Evolutionary conservation across 1,139 yeast genomes (phyloP).

Genomic region (Pichia sp.): DNA sequence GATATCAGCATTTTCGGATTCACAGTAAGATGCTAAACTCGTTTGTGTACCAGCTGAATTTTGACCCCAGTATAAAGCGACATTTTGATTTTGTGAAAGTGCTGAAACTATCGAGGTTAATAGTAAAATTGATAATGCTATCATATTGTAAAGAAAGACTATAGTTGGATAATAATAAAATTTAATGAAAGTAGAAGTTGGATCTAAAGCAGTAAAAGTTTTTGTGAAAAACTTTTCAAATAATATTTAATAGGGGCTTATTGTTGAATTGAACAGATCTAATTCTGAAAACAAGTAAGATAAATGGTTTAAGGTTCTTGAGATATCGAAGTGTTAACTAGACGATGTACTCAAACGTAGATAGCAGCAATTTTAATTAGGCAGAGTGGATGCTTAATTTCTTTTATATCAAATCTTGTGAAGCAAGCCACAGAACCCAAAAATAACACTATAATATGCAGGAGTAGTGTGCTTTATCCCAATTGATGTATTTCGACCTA

Average conservation of each 20-base stretch:
- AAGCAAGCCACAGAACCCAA: background rate
- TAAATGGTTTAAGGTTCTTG: no score
- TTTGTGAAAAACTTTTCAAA: background rate
- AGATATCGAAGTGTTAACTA: no score
- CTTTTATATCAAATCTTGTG: background rate
- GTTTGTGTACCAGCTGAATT: constrained; percentile 71
- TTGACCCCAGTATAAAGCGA: constrained; percentile 92
- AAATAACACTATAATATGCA: no score
- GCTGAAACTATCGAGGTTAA: constrained; percentile 15
- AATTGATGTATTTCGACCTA: background rate
- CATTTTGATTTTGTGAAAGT: constrained; percentile 43
- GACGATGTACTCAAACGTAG: background rate
- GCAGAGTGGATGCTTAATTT: background rate
- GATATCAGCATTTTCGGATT: constrained; percentile 61
- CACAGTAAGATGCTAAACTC: constrained; percentile 61
- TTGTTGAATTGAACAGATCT: background rate
- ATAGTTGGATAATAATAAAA: background rate
- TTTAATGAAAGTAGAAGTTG: background rate
- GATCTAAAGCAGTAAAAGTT: background rate
- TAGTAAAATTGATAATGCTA: constrained; percentile 6
- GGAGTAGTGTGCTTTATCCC: background rate
- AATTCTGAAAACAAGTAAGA: no score
- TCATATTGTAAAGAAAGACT: background rate
- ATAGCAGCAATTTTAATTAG: background rate
- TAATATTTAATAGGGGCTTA: background rate